Conservation (phyloP, 148 eudicot species). For the Cornus florida region DNA sequence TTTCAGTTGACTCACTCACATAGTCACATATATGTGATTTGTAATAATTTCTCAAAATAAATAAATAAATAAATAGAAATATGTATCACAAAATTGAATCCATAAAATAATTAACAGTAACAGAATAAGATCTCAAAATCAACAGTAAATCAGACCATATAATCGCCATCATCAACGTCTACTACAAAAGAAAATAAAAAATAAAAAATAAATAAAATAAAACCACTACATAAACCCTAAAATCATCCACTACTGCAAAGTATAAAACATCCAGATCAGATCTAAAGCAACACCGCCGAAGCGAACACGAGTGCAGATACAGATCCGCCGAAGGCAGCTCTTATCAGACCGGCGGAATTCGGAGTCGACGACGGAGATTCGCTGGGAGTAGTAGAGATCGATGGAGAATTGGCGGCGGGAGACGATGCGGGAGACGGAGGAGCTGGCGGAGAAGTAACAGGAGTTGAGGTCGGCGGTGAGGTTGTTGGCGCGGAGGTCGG, state of each 20-base stretch:
- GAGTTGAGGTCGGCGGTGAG: conserved; percentile 16
- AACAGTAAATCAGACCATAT: too few relatives aligned
- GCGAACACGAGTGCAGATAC: conserved; percentile 33
- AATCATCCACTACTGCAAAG: not conserved
- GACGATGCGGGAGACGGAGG: conserved; percentile 21
- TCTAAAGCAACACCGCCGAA: conserved; percentile 47
- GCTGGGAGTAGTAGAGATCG: not conserved
- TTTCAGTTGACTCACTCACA: too few relatives aligned
- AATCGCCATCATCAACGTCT: not conserved
- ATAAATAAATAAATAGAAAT: too few relatives aligned
- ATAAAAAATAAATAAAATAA: not conserved
- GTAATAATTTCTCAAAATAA: too few relatives aligned
- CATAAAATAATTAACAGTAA: too few relatives aligned
- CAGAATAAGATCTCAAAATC: too few relatives aligned
- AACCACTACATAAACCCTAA: not conserved
- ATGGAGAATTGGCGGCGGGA: not conserved
- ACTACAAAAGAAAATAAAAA: not conserved
- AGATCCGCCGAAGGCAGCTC: conserved; percentile 44
- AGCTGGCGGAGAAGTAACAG: conserved; percentile 16
- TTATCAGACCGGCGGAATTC: conserved; percentile 32
- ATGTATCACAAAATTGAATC: too few relatives aligned
- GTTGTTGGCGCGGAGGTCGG: conserved; percentile 17
- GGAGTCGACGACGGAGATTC: not conserved
- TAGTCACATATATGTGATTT: too few relatives aligned
- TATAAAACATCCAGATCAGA: conserved; percentile 22